Percentiles rank a stretch among this genome's conserved stretches.
Conservation (phyloP, 192 early-diverging fungal genomes). For the Irineochytrium annulatum region DNA sequence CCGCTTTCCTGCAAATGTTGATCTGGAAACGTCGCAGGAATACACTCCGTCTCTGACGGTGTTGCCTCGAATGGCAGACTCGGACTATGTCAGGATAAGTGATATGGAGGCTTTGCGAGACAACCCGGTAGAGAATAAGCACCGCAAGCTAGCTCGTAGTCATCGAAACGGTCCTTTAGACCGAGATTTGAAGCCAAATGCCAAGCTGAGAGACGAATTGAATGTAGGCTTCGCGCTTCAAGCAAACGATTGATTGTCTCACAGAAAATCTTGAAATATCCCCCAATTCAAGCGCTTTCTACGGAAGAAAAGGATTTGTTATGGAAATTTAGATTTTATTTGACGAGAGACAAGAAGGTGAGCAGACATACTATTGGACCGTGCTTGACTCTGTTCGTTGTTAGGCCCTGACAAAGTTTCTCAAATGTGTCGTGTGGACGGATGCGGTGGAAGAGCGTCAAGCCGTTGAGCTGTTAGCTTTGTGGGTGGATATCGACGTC, state of each 20-base stretch:
- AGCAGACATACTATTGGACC: not conserved
- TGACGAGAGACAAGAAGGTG: constrained; percentile 87
- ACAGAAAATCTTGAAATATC: constrained; percentile 85
- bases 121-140: constrained; percentile 94
- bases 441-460: constrained; percentile 88
- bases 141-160: constrained; percentile 80
- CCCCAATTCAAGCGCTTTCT: constrained; percentile 80
- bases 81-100: constrained; percentile 50
- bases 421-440: constrained; percentile 93
- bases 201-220: constrained; percentile 92
- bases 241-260: not conserved
- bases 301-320: constrained; percentile 90
- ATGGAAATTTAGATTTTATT: constrained; percentile 97
- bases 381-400: not conserved
- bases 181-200: constrained; percentile 94
- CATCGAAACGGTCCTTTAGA: constrained; percentile 89
- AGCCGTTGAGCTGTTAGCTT: constrained; percentile 78
- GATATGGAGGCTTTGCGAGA: constrained; percentile 87
- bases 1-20: not conserved
- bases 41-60: constrained; percentile 40
- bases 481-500: constrained; percentile 90
- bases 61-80: constrained; percentile 10
- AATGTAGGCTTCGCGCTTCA: constrained; percentile 53
- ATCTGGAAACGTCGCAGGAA: constrained; percentile 39
- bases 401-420: constrained; percentile 93